Percentiles rank a stretch among this genome's conserved stretches.
Conservation (phyloP, 352 stramenopile genomes). For the Phytophthora agathidicida region DNA sequence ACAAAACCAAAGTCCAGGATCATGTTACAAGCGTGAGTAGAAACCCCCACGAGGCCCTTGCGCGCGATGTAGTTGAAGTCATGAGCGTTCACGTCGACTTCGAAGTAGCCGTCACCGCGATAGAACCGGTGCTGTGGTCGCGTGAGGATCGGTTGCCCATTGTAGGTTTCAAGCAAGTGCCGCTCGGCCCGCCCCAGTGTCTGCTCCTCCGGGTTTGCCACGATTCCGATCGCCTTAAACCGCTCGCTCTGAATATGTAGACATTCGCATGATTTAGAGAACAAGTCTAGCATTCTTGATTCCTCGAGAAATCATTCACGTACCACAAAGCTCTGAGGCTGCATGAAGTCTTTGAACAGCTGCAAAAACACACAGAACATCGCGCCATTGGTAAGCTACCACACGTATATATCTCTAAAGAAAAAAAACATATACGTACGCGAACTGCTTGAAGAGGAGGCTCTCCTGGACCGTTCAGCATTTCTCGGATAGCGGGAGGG, state of each 20-base stretch:
- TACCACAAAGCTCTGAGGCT: constrained; percentile 42
- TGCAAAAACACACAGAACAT: constrained; percentile 9
- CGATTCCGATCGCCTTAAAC: constrained; percentile 85
- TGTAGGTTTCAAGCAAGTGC: constrained; percentile 84
- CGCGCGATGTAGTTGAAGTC: constrained; percentile 87
- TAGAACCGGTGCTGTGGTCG: constrained; percentile 83
- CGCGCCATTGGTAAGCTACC: background rate
- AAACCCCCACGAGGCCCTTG: constrained; percentile 74
- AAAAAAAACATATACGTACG: constrained; percentile 33
- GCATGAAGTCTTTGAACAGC: constrained; percentile 48
- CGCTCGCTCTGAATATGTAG: constrained; percentile 59
- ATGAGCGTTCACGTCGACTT: constrained; percentile 84
- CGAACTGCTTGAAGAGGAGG: constrained; percentile 57
- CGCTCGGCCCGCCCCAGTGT: constrained; percentile 72
- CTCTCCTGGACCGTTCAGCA: constrained; percentile 46
- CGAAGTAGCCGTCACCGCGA: constrained; percentile 73
- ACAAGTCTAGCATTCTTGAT: too few species aligned
- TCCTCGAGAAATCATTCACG: background rate
- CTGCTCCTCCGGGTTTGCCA: constrained; percentile 79
- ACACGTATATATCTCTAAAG: background rate
- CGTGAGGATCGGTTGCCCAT: constrained; percentile 82
- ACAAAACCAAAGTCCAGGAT: constrained; percentile 87
- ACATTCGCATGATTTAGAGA: too few species aligned
- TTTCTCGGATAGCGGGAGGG: constrained; percentile 51
- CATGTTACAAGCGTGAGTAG: constrained; percentile 82